phyloP scores from a whole-genome alignment of 2,329 filamentous ascomycete genomes.

The Leptographium wingfieldii region DNA sequence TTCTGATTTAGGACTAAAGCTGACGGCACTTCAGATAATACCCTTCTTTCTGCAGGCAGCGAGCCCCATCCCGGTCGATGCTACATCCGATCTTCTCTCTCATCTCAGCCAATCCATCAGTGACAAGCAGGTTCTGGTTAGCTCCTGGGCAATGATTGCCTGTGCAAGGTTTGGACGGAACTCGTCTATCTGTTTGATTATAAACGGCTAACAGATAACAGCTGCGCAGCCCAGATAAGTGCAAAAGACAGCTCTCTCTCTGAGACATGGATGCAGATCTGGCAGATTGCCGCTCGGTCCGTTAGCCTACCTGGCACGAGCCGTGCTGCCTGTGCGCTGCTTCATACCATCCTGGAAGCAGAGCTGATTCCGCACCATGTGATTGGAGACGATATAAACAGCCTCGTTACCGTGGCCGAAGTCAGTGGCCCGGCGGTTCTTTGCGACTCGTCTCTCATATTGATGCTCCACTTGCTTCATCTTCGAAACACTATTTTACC shows the following conservation, averaged over 20 bases:
- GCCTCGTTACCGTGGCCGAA: slow-evolving; percentile 64
- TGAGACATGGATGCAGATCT: slow-evolving; percentile 55
- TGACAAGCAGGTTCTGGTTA: slow-evolving; percentile 54
- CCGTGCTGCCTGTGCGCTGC: slow-evolving; percentile 62
- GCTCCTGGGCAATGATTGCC: slow-evolving; percentile 78
- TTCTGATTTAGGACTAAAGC: slow-evolving; percentile 28
- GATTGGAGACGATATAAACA: slow-evolving; percentile 56
- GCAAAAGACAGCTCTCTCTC: slow-evolving; percentile 28
- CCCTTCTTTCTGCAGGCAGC: slow-evolving; percentile 41
- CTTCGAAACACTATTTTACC: slow-evolving; percentile 55
- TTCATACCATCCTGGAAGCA: slow-evolving; percentile 54
- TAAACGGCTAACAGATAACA: slow-evolving; percentile 12
- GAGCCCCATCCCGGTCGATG: slow-evolving; percentile 32
- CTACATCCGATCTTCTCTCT: slow-evolving; percentile 42
- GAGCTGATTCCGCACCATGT: slow-evolving; percentile 55
- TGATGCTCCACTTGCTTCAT: slow-evolving; percentile 61
- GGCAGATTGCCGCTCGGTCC: slow-evolving; percentile 61
- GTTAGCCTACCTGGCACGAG: slow-evolving; percentile 59
- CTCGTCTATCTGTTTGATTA: slow-evolving; percentile 26
- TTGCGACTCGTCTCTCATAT: slow-evolving; percentile 62
- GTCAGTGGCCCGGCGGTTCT: slow-evolving; percentile 67
- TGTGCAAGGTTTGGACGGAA: slow-evolving; percentile 50
- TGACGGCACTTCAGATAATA: slow-evolving; percentile 43
- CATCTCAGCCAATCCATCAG: slow-evolving; percentile 46
- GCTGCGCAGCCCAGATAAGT: slow-evolving; percentile 31